Percentiles rank a stretch among this genome's conserved stretches.
These are phyloP conservation scores for Rosa rugosa DNA, from an alignment of 306 rosid genomes.

Conservation along the genomic window DNA sequence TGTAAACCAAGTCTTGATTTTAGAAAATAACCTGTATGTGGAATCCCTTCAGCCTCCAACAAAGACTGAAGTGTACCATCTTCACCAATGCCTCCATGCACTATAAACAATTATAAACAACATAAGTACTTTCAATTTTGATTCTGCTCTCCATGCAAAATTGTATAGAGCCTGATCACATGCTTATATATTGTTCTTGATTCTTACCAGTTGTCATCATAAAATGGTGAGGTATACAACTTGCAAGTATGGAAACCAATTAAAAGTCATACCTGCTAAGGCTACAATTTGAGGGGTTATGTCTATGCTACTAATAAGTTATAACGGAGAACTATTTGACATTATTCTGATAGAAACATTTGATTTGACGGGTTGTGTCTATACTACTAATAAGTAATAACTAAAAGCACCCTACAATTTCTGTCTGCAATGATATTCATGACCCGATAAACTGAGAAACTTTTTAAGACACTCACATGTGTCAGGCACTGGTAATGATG, in stretches of 20 bases:
- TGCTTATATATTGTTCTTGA: neutral
- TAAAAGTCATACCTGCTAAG: neutral
- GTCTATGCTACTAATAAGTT: neutral
- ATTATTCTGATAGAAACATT: neutral
- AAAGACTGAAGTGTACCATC: slow-evolving; percentile 91
- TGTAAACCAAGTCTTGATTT: slow-evolving; percentile 5
- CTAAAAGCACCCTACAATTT: neutral
- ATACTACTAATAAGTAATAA: neutral
- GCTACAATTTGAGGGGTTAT: neutral
- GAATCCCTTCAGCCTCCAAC: slow-evolving; percentile 80
- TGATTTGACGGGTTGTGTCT: neutral
- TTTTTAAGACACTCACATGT: neutral
- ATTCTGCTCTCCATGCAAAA: slow-evolving; percentile 4
- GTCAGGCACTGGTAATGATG: neutral
- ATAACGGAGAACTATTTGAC: neutral
- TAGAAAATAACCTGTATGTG: slow-evolving; percentile 68
- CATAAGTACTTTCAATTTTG: slow-evolving; percentile 9
- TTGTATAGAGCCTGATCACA: neutral
- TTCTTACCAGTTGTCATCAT: neutral
- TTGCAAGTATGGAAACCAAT: neutral
- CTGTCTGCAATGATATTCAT: neutral
- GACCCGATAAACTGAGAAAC: neutral
- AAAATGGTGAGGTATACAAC: neutral
- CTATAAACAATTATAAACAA: slow-evolving; percentile 40
- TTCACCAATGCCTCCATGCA: slow-evolving; percentile 99